A percentile compares a stretch with the other conserved stretches of the same genome.
These are phyloP conservation scores for Pestalotiopsis sp. DNA, from an alignment of 2,329 filamentous ascomycete genomes.

Conservation along the genomic window DNA sequence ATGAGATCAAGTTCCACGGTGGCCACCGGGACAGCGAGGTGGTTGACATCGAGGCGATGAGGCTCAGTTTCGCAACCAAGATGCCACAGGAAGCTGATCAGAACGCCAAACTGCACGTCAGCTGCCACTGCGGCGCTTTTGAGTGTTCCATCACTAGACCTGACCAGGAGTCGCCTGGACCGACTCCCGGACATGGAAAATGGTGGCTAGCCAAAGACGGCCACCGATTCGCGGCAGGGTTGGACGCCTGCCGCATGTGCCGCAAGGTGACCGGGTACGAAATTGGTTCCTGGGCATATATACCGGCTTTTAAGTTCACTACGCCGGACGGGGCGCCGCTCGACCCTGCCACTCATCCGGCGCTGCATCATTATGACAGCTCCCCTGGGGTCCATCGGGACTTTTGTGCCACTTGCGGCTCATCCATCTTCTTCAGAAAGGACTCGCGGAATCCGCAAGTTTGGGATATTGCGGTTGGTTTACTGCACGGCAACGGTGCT, in stretches of 20 bases:
- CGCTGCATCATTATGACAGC: not conserved
- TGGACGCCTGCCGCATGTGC: not conserved
- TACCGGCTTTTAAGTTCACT: not conserved
- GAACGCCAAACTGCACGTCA: not conserved
- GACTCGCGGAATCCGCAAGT: not conserved
- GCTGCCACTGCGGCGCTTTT: not conserved
- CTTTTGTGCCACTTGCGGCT: not conserved
- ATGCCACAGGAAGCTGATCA: not conserved
- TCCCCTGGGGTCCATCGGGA: not conserved
- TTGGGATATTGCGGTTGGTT: not conserved
- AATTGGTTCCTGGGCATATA: not conserved
- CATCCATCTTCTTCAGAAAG: not conserved
- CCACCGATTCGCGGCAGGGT: not conserved
- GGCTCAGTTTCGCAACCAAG: not conserved
- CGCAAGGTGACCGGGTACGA: not conserved
- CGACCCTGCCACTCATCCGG: not conserved
- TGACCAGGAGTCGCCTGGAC: not conserved
- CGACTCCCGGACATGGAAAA: not conserved
- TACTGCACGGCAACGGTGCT: not conserved
- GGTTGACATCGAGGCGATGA: not conserved
- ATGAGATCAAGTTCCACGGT: not conserved
- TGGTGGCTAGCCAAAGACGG: not conserved
- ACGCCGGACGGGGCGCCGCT: not conserved
- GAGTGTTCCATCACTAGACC: not conserved
- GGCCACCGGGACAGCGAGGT: not conserved